A percentile compares a stretch with the other conserved stretches of the same genome.
Conservation (phyloP, 306 rosid species). For the Glycine tomentella region DNA sequence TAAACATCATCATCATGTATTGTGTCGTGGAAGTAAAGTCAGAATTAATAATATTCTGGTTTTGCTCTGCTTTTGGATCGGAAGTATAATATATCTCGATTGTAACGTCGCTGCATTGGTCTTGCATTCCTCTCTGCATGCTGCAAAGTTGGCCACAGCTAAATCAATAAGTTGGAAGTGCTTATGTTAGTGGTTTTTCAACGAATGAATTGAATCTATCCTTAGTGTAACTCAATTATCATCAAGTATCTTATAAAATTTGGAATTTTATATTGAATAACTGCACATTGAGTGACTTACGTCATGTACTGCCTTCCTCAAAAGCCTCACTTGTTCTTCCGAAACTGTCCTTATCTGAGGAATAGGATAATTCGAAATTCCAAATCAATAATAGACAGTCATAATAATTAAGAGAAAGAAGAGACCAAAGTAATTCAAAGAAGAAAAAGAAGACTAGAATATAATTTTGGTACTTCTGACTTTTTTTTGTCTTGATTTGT, state of each 20-base stretch:
- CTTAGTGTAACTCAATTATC: background rate
- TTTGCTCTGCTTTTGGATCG: background rate
- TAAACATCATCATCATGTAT: too few relatives aligned
- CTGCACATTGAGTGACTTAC: conserved; percentile 29
- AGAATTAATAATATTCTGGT: background rate
- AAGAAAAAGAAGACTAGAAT: background rate
- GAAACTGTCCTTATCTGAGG: conserved; percentile 40
- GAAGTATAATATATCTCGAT: conserved; percentile 22
- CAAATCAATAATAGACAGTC: background rate
- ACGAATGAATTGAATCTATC: background rate
- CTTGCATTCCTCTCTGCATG: conserved; percentile 43
- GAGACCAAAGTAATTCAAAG: background rate
- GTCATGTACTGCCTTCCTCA: conserved; percentile 40
- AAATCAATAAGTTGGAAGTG: background rate
- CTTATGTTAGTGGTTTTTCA: conserved; percentile 9
- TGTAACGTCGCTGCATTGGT: conserved; percentile 32
- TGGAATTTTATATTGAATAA: background rate
- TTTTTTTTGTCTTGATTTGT: too few relatives aligned
- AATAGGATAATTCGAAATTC: background rate
- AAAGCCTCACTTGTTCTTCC: conserved; percentile 28
- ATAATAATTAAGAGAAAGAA: conserved; percentile 3
- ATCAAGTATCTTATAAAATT: background rate
- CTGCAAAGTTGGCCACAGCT: conserved; percentile 20
- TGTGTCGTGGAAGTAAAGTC: background rate
- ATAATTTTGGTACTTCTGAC: too few relatives aligned